These are phyloP conservation scores for Hypoxylon rubiginosum DNA, from an alignment of 2,329 filamentous ascomycete genomes.

Conservation along the genomic window DNA sequence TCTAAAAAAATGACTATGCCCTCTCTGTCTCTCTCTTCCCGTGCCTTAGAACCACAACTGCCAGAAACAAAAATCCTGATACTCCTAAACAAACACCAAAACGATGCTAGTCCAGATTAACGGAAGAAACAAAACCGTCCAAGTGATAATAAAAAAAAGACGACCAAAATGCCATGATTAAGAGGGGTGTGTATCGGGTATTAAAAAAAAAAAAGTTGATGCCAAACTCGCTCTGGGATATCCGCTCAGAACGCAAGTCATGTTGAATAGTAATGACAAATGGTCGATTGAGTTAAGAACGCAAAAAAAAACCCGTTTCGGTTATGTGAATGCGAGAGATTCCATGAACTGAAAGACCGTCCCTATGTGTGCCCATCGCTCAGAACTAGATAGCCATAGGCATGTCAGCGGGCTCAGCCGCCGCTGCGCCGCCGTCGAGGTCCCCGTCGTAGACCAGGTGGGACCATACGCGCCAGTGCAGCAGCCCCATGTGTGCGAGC, in stretches of 20 bases:
- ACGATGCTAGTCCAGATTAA: conserved; percentile 40
- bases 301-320: too few species aligned
- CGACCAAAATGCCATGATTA: conserved; percentile 3
- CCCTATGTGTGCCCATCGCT: conserved; percentile 14
- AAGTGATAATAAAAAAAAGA: not conserved
- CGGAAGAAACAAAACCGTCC: conserved; percentile 24
- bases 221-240: not conserved
- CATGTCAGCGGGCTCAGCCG: conserved; percentile 43
- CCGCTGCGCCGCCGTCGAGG: conserved; percentile 43
- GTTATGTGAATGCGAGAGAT: conserved; percentile 21
- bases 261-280: not conserved
- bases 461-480: conserved; percentile 93
- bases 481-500: conserved; percentile 83
- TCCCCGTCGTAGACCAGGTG: conserved; percentile 75
- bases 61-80: conserved; percentile 35
- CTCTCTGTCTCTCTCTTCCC: conserved; percentile 34
- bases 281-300: not conserved
- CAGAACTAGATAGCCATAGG: conserved; percentile 45
- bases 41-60: conserved; percentile 22
- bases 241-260: conserved; percentile 1
- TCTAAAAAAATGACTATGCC: conserved; percentile 38
- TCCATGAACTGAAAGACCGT: conserved; percentile 14
- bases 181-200: not conserved
- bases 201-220: too few species aligned
- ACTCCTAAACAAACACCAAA: conserved; percentile 44